Base-by-base conservation (phyloP, 805 yeast species). In the Candida tammaniensis region DNA sequence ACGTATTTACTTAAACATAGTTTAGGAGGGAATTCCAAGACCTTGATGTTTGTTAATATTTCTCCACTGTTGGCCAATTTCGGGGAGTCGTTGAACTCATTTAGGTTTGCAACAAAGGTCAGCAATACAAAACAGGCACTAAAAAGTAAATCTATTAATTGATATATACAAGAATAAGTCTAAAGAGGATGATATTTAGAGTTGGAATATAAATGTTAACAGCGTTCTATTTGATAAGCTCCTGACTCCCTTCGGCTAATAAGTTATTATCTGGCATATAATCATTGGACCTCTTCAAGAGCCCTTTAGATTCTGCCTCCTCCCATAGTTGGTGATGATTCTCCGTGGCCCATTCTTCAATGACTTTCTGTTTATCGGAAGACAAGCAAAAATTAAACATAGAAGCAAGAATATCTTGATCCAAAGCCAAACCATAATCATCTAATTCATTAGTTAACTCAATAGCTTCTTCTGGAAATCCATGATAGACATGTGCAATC, bases 31-130 rank as follows among this genome's bases (percentile, higher is more conserved):
- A 74, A 77, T 36, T 85, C 96, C 2, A 93, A 91, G 57, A 87
- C 96, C 0, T 66, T 91, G 39, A 88, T 91, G 96, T 83, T 91
- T 68, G 96, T 88, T 11, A 89, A 87, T 48, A 70, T 89, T 1
- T 83, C 95, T 1, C 88, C 95, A 3, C 61, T 73, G 31, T 54
- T 54, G 8, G 59, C 59, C 11, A 84, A 86, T 54, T 66, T 80
- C 25, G 75, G 70, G 45, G 98, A 93, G 54, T 83, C 95, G 1
- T 47, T 89, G 20, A 87, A 86, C 51, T 86, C 96, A 0, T 66
- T 93, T 31, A 66, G 97, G 33, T 91, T 91, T 68, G 98, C 98
- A 0, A 76, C 86, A 4, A 87, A 84, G 44, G 93, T 84, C 2
- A 82, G 82, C 47, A 63, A 62, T 22, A 82, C 89, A 7, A 59